Conservation (phyloP, 2,329 filamentous ascomycete species). For the Colletotrichum salicis region DNA sequence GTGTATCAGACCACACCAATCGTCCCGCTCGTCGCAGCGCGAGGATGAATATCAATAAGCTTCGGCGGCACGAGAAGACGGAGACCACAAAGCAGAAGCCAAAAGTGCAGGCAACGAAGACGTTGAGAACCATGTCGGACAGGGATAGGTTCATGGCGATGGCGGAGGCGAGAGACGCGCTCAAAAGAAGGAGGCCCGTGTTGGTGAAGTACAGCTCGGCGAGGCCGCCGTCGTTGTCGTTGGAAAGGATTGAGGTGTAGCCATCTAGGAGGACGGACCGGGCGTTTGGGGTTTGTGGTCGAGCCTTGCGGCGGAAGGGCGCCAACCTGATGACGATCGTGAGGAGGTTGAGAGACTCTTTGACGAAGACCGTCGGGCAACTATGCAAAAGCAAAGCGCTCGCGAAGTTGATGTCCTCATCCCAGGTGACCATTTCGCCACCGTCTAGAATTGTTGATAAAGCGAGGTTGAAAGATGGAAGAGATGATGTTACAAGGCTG, state of each 20-base stretch:
- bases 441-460: not conserved
- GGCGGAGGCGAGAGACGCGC: not conserved
- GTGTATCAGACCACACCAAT: not conserved
- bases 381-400: not conserved
- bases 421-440: not conserved
- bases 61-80: not conserved
- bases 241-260: not conserved
- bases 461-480: not conserved
- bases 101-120: not conserved
- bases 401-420: not conserved
- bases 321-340: not conserved
- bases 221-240: not conserved
- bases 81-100: not conserved
- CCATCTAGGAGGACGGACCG: not conserved
- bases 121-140: not conserved
- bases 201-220: not conserved
- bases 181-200: not conserved
- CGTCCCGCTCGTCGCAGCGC: not conserved
- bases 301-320: not conserved
- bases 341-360: not conserved
- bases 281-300: not conserved
- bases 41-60: not conserved
- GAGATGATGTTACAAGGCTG: not conserved
- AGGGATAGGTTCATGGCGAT: not conserved
- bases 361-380: not conserved